Conservation (phyloP, 306 rosid species). For the Amphicarpaea edgeworthii region DNA sequence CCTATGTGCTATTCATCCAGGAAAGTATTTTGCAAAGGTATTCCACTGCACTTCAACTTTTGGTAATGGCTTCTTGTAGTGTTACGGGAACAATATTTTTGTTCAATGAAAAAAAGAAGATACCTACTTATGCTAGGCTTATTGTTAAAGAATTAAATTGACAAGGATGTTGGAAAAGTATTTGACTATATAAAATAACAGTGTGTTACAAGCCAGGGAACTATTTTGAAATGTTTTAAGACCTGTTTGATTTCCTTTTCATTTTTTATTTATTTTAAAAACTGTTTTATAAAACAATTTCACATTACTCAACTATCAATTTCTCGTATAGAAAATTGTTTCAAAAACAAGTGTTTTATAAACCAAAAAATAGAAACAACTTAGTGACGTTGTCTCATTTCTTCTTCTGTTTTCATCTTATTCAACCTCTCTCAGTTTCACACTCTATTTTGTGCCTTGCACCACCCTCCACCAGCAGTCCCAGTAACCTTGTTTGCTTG, state of each 20-base stretch:
- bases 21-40: conserved; percentile 79
- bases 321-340: not conserved
- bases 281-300: not conserved
- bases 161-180: not conserved
- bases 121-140: conserved; percentile 17
- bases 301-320: not conserved
- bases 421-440: not conserved
- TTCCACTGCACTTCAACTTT: conserved; percentile 34
- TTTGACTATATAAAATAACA: not conserved
- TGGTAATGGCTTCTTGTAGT: conserved; percentile 23
- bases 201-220: not conserved
- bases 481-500: not conserved
- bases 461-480: not conserved
- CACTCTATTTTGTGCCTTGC: not conserved
- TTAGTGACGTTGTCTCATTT: not conserved
- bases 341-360: not conserved
- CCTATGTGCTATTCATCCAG: conserved; percentile 73
- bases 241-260: not conserved
- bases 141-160: conserved; percentile 1
- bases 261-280: not conserved
- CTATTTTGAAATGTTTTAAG: not conserved
- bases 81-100: conserved; percentile 9
- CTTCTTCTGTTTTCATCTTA: not conserved
- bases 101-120: conserved; percentile 16
- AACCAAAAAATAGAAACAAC: not conserved